A percentile compares a stretch with the other conserved stretches of the same genome.
Conservation (phyloP, 805 yeast species). For the Maudiozyma turicensis region DNA sequence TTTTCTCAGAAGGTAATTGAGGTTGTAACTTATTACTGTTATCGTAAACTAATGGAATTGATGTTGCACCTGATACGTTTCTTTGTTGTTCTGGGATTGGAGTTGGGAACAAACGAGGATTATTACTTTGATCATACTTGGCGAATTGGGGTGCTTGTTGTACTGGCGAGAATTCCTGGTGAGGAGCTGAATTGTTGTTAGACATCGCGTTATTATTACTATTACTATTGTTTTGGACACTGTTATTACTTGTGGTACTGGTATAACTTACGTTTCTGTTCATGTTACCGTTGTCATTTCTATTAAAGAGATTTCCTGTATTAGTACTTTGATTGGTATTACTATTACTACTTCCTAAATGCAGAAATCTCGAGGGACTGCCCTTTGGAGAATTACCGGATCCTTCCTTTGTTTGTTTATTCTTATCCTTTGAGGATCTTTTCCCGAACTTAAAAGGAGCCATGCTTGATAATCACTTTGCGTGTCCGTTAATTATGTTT, state of each 20-base stretch:
- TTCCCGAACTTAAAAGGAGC: constrained; percentile 51
- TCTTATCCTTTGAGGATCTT: constrained; percentile 33
- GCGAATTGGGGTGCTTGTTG: not conserved
- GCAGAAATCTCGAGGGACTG: constrained; percentile 8
- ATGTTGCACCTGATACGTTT: constrained; percentile 24
- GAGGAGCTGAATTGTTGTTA: constrained; percentile 2
- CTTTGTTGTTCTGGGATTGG: constrained; percentile 23
- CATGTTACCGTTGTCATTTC: not conserved
- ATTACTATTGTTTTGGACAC: not conserved
- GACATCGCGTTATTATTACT: not conserved
- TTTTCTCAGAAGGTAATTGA: not conserved
- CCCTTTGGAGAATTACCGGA: not conserved
- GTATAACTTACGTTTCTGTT: not conserved
- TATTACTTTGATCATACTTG: constrained; percentile 2
- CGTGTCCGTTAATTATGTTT: not conserved
- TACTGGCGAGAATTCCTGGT: constrained; percentile 12
- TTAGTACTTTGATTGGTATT: not conserved
- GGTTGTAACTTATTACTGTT: not conserved
- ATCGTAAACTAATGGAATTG: constrained; percentile 8
- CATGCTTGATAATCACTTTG: constrained; percentile 25
- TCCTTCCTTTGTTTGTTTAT: not conserved
- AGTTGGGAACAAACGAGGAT: constrained; percentile 13
- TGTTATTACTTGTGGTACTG: not conserved
- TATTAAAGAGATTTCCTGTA: not conserved
- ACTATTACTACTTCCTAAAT: constrained; percentile 1